These are phyloP conservation scores for Neonectria ditissima DNA, from an alignment of 2,329 filamentous ascomycete species.

Conservation along the genomic window DNA sequence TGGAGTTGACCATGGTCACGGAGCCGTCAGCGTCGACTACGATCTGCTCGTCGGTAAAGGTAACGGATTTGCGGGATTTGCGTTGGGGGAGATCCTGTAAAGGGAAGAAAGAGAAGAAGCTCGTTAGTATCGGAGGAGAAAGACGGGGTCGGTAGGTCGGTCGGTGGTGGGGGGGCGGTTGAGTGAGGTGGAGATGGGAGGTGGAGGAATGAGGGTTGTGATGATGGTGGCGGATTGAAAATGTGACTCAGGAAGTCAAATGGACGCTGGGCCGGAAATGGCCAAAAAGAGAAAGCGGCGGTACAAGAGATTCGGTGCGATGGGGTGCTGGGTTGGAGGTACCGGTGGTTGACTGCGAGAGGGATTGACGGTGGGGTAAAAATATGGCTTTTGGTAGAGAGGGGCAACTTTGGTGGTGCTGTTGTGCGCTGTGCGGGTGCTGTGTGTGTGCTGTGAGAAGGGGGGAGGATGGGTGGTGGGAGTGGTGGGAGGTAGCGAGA, in stretches of 20 bases:
- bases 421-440: neutral
- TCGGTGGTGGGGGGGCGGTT: conserved; percentile 19
- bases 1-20: conserved; percentile 80
- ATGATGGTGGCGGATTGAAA: conserved; percentile 43
- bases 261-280: conserved; percentile 23
- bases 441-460: conserved; percentile 10
- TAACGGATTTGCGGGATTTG: conserved; percentile 91
- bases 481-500: conserved; percentile 1
- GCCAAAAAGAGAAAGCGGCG: conserved; percentile 38
- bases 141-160: conserved; percentile 8
- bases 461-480: conserved; percentile 1
- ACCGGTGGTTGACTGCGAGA: neutral
- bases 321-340: neutral
- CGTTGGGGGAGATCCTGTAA: conserved; percentile 58
- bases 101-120: conserved; percentile 32
- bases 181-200: conserved; percentile 24
- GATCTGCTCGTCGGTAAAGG: conserved; percentile 88
- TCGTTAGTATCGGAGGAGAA: conserved; percentile 28
- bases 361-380: conserved; percentile 24
- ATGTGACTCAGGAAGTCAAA: conserved; percentile 46
- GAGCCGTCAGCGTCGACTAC: conserved; percentile 92
- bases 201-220: conserved; percentile 26
- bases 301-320: conserved; percentile 38
- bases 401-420: conserved; percentile 13
- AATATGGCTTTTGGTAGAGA: conserved; percentile 21